Evolutionary conservation across 495 filamentous ascomycete genomes (phyloP).

Genomic region (Aspergillus biplanus): DNA sequence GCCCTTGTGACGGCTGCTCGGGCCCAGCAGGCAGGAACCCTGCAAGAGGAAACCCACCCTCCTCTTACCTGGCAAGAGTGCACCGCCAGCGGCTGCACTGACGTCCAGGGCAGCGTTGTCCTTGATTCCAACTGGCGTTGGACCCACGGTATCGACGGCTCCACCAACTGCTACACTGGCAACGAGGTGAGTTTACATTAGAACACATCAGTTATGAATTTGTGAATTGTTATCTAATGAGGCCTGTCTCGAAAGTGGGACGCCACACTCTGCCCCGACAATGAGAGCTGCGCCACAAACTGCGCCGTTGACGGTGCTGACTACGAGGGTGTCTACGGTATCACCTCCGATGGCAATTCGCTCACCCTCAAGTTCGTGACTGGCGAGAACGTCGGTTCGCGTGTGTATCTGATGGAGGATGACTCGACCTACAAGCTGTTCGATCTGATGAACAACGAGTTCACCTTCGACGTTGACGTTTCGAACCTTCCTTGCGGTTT

Average conservation of each 20-base stretch:
- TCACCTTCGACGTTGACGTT: conserved; percentile 70
- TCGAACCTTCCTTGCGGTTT: conserved; percentile 65
- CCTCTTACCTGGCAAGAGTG: conserved; percentile 61
- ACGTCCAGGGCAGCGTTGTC: conserved; percentile 57
- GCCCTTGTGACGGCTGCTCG: conserved; percentile 30
- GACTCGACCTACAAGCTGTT: conserved; percentile 61
- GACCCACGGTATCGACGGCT: conserved; percentile 54
- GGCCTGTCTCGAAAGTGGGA: conserved; percentile 44
- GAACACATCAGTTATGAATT: neutral
- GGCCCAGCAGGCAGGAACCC: conserved; percentile 60
- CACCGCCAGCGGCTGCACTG: conserved; percentile 53
- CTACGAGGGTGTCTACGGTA: conserved; percentile 58
- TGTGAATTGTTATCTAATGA: conserved; percentile 8
- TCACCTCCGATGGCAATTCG: conserved; percentile 50
- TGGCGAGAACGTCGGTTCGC: conserved; percentile 53
- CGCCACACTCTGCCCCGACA: conserved; percentile 54
- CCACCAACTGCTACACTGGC: conserved; percentile 68
- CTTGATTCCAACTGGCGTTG: conserved; percentile 71
- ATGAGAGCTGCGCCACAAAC: conserved; percentile 55
- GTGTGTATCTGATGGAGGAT: conserved; percentile 58
- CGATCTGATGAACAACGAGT: conserved; percentile 58
- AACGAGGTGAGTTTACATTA: conserved; percentile 37
- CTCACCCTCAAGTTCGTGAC: conserved; percentile 60
- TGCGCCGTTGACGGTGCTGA: conserved; percentile 65
- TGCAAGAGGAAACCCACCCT: conserved; percentile 63